phyloP scores from a whole-genome alignment of 495 filamentous ascomycete species.

The Neurospora discreta region DNA sequence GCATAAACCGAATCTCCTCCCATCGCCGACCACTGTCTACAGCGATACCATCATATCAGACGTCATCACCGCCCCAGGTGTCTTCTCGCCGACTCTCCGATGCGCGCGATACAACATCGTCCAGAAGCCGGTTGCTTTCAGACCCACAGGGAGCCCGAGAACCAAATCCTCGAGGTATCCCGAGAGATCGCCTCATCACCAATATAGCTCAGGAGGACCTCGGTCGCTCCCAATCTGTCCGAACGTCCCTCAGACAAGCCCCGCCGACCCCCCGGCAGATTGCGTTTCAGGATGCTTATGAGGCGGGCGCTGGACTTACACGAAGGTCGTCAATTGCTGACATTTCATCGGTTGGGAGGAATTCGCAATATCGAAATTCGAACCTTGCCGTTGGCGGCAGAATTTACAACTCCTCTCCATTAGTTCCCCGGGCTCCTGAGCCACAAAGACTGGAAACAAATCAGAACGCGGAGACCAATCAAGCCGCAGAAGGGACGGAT shows the following conservation, averaged over 20 bases:
- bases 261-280: conserved; percentile 32
- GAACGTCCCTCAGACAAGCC: conserved; percentile 21
- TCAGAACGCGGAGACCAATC: conserved; percentile 18
- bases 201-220: conserved; percentile 6
- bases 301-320: conserved; percentile 22
- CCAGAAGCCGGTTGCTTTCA: conserved; percentile 18
- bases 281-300: conserved; percentile 29
- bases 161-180: background rate
- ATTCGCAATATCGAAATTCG: conserved; percentile 39
- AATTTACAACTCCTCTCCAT: conserved; percentile 44
- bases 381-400: conserved; percentile 44
- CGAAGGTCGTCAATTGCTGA: background rate
- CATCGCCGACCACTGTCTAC: conserved; percentile 37
- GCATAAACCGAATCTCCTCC: conserved; percentile 23
- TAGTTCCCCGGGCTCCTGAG: conserved; percentile 38
- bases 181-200: background rate
- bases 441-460: conserved; percentile 22
- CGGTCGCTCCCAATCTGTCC: conserved; percentile 8
- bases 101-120: conserved; percentile 24
- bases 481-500: conserved; percentile 52
- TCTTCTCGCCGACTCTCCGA: conserved; percentile 35
- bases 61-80: conserved; percentile 24
- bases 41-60: conserved; percentile 25
- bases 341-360: conserved; percentile 16
- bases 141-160: conserved; percentile 23